Base-by-base conservation (phyloP, 441 rosid species). In the California macrophylla region DNA sequence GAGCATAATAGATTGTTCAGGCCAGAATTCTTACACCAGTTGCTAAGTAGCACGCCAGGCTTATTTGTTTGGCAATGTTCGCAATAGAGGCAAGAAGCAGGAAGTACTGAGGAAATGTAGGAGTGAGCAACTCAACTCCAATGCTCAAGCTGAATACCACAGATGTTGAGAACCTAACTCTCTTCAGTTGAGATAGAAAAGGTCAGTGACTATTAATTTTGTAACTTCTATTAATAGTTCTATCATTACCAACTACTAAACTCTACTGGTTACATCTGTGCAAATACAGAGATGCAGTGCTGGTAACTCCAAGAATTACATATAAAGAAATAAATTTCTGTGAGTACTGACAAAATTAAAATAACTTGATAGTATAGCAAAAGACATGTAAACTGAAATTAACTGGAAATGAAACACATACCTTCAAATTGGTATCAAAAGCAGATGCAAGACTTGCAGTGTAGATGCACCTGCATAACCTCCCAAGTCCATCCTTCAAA, bases 351-450 rank as follows among this genome's bases (percentile, higher is more conserved):
- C 52, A 13, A 40, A 63, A 74, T 6, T 60, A 66, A 47, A 52
- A 52, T 4, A 52, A 52, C 60, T 52, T 52, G 60, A 6, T 52
- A 16, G 60, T 52, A 66, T 18, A 1, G n/a, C 66, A 66, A 25
- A 54, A 66, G 26, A 36, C 36, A 67, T 24, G 50, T 8, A 2
- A 63, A 47, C 50, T 23, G 23, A 64, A 56, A 62, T 42, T 34
- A 9, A 2, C 73, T 0, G 47, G 72, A 40, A 16, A 30, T 38
- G 21, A 25, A 54, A 8, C 54, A 71, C 24, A 34, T 72, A 88
- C 98, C 98, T 93, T 93, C 76, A 93, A 83, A 81, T 93, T 93
- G 56, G 97, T 89, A 71, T 90, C 98, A 73, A 93, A 93, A 36
- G 97, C 90, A 64, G 96, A 87, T 25, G 98, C 91, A 58, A 89